Conservation (phyloP, 768 basidiomycete genomes). For the Amylocystis lapponica region DNA sequence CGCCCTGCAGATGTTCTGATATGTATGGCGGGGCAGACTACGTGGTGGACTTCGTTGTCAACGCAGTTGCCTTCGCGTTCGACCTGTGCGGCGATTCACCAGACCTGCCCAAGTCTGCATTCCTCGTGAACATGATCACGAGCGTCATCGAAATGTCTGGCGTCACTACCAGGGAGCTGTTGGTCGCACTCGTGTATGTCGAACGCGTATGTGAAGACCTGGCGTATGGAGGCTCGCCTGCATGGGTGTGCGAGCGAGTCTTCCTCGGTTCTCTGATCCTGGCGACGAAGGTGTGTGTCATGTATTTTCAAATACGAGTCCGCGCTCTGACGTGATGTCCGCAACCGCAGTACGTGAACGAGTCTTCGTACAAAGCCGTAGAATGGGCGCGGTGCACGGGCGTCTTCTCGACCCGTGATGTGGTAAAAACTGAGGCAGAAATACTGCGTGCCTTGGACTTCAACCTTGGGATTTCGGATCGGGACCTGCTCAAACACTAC, state of each 20-base stretch:
- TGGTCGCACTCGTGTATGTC: constrained; percentile 25
- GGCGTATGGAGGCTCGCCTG: constrained; percentile 4
- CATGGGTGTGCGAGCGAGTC: constrained; percentile 34
- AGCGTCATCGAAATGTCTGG: constrained; percentile 10
- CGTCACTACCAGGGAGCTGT: constrained; percentile 16
- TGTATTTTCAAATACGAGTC: no score
- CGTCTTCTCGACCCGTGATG: constrained; percentile 19
- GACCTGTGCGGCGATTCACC: no score
- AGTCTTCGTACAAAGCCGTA: constrained; percentile 53
- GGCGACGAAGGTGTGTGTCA: constrained; percentile 30
- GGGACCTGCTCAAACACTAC: constrained; percentile 17
- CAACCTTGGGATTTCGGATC: constrained; percentile 17
- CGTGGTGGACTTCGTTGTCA: constrained; percentile 6
- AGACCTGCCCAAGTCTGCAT: constrained; percentile 5
- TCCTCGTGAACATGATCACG: constrained; percentile 7
- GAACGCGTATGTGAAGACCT: constrained; percentile 16
- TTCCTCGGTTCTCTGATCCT: constrained; percentile 37
- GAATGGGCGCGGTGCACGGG: constrained; percentile 27
- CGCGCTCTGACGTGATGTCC: background rate
- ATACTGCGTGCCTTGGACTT: constrained; percentile 21
- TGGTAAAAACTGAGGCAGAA: no score
- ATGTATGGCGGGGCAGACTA: constrained; percentile 7
- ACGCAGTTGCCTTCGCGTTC: constrained; percentile 7
- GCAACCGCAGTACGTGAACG: constrained; percentile 63
- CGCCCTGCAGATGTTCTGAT: background rate